These are phyloP conservation scores for Torulaspora quercuum DNA, from an alignment of 805 yeast genomes.

Conservation along the genomic window DNA sequence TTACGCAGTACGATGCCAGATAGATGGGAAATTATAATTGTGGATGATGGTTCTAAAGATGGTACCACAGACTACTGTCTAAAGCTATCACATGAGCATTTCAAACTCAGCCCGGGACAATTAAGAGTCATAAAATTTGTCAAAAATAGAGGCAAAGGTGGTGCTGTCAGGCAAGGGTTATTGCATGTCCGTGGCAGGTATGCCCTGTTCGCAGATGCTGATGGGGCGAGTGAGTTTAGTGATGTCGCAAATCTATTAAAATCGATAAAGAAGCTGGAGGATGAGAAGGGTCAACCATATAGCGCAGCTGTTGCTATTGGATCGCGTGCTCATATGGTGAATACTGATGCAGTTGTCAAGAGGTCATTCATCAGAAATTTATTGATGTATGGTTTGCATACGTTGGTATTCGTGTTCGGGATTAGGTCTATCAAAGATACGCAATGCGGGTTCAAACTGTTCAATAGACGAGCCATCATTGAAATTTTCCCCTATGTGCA, in stretches of 20 bases:
- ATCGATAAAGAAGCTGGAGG: slow-evolving; percentile 38
- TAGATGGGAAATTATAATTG: slow-evolving; percentile 65
- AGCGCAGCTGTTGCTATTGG: slow-evolving; percentile 75
- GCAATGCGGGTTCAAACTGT: slow-evolving; percentile 95
- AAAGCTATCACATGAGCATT: slow-evolving; percentile 46
- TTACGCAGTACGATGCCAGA: slow-evolving; percentile 40
- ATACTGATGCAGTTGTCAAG: slow-evolving; percentile 94
- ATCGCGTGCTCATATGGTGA: slow-evolving; percentile 94
- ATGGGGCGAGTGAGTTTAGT: slow-evolving; percentile 84
- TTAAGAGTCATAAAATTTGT: slow-evolving; percentile 68
- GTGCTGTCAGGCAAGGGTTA: slow-evolving; percentile 94
- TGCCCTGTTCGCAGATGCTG: slow-evolving; percentile 92
- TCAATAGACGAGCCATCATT: slow-evolving; percentile 63
- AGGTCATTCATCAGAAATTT: slow-evolving; percentile 84
- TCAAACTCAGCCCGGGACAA: slow-evolving; percentile 51
- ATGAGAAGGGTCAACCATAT: slow-evolving; percentile 17
- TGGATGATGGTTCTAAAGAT: slow-evolving; percentile 90
- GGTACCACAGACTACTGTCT: slow-evolving; percentile 73
- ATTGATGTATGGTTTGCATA: slow-evolving; percentile 88
- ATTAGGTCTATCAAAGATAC: slow-evolving; percentile 85
- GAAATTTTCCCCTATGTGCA: slow-evolving; percentile 84
- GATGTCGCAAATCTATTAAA: slow-evolving; percentile 56
- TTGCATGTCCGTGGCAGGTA: slow-evolving; percentile 67
- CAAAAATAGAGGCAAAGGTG: slow-evolving; percentile 89
- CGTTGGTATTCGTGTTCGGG: slow-evolving; percentile 83